A percentile compares a stretch with the other conserved stretches of the same genome.
These are phyloP conservation scores for Sugiyamaella grinbergsii DNA, from an alignment of 1,139 yeast species.

Conservation along the genomic window DNA sequence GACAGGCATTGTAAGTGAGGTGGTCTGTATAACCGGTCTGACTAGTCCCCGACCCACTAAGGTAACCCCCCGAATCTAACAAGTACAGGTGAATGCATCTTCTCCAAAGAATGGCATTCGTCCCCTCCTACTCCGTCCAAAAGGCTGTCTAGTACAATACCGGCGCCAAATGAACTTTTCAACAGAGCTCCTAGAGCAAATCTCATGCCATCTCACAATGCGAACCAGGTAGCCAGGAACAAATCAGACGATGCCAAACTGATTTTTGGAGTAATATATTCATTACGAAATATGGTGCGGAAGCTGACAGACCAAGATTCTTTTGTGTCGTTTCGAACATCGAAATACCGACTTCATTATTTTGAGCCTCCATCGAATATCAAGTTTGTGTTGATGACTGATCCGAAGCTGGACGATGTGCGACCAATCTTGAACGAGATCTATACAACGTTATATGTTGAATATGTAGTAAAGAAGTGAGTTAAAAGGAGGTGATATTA, in stretches of 20 bases:
- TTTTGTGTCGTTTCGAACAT: slow-evolving; percentile 68
- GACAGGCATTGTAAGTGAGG: slow-evolving; percentile 73
- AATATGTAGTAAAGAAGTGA: slow-evolving; percentile 66
- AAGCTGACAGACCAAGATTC: slow-evolving; percentile 60
- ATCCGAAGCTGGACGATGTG: slow-evolving; percentile 61
- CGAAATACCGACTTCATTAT: slow-evolving; percentile 74
- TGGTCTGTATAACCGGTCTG: not conserved
- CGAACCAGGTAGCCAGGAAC: slow-evolving; percentile 39
- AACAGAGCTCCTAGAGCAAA: slow-evolving; percentile 14
- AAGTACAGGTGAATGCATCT: slow-evolving; percentile 39
- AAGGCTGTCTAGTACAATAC: slow-evolving; percentile 29
- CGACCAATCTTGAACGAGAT: slow-evolving; percentile 64
- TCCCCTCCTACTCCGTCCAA: slow-evolving; percentile 18
- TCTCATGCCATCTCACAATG: slow-evolving; percentile 17
- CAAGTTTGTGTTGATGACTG: slow-evolving; percentile 74
- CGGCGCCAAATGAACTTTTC: slow-evolving; percentile 15
- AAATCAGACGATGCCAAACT: slow-evolving; percentile 68
- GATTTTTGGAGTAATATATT: slow-evolving; percentile 82
- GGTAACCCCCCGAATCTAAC: too few species aligned
- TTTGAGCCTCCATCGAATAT: slow-evolving; percentile 78
- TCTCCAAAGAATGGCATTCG: slow-evolving; percentile 40
- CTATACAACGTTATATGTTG: slow-evolving; percentile 67
- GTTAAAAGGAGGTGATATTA: slow-evolving; percentile 17
- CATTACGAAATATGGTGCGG: slow-evolving; percentile 71
- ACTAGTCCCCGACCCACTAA: not conserved